A percentile compares a stretch with the other conserved stretches of the same genome.
Evolutionary conservation across 495 filamentous ascomycete species (phyloP).

Genomic region (Lichenothelia convexa): DNA sequence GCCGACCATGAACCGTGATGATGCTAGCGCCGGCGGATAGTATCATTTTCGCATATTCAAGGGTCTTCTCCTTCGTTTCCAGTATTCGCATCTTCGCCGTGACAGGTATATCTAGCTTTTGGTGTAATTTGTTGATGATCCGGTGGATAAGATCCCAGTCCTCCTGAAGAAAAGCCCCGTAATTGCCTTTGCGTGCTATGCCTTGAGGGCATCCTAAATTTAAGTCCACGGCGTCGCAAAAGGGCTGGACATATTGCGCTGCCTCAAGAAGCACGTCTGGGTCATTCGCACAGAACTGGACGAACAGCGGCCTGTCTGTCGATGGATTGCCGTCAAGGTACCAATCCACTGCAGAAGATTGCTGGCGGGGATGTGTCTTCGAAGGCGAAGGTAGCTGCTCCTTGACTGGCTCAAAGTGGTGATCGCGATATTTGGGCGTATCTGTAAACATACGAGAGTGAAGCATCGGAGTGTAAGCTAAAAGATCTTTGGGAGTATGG

Average conservation of each 20-base stretch:
- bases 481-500: slow-evolving; percentile 34
- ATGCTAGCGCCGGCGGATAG: slow-evolving; percentile 79
- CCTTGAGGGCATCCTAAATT: slow-evolving; percentile 98
- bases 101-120: slow-evolving; percentile 54
- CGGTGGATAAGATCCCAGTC: slow-evolving; percentile 65
- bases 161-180: slow-evolving; percentile 90
- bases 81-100: slow-evolving; percentile 91
- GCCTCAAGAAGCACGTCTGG: slow-evolving; percentile 60
- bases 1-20: slow-evolving; percentile 77
- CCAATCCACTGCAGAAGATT: slow-evolving; percentile 5
- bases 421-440: slow-evolving; percentile 50
- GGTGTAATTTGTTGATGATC: slow-evolving; percentile 62
- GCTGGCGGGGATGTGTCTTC: slow-evolving; percentile 4
- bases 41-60: slow-evolving; percentile 81
- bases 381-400: slow-evolving; percentile 17
- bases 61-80: slow-evolving; percentile 66
- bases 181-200: slow-evolving; percentile 76
- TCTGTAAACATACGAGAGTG: slow-evolving; percentile 74
- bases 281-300: slow-evolving; percentile 92
- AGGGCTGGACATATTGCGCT: slow-evolving; percentile 54
- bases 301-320: slow-evolving; percentile 74
- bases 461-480: slow-evolving; percentile 89
- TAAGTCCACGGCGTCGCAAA: slow-evolving; percentile 89
- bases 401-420: slow-evolving; percentile 57
- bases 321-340: slow-evolving; percentile 74